Base-by-base conservation (phyloP, 192 early-diverging fungal species). In the Helicostylum pulchrum region DNA sequence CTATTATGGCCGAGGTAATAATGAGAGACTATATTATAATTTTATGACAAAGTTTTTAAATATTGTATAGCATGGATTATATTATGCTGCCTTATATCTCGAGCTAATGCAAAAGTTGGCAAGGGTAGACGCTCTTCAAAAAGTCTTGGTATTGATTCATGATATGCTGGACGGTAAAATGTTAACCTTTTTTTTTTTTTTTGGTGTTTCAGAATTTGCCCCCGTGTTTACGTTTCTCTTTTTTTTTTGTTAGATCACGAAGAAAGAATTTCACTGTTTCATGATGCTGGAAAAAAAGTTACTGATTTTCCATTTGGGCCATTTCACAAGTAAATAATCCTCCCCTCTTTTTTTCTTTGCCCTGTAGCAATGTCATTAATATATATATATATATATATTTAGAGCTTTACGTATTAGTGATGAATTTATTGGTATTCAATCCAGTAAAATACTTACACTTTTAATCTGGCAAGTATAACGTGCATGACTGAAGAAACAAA, bases 121-220 rank as follows among this genome's bases (percentile, higher is more conserved):
- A n/a, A 87, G 94, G 51, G 75, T 88, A 7, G 94, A 97, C 68
- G 94, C 94, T 7, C 76, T 94, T 32, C 92, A 98, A 71, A 87
- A 90, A 63, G 87, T 96, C 26, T 71, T 96, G 61, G 91, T 97
- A 20, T 64, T 88, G 17, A 74, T 97, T 34, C 92, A 94, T 70
- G 92, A 96, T 56, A 75, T 92, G 49, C 74, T 93, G 7, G 50
- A 76, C 15, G 85, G 87, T 89, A 76, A 66, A 36, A n/a, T n/a
- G n/a, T n/a, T n/a, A n/a, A n/a, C n/a, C n/a, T n/a, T n/a, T n/a
- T n/a, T n/a, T n/a, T n/a, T n/a, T n/a, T n/a, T n/a, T 12, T 15
- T 30, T 26, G 2, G 20, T 30, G 17, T 44, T 44, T 58, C 11
- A 6, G 17, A 17, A 20, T 14, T 3, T 26, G 19, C 23, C 17